Percentiles rank a stretch among this genome's conserved stretches.
phyloP scores from a whole-genome alignment of 768 basidiomycete genomes.

The Xanthoconium stramineum region DNA sequence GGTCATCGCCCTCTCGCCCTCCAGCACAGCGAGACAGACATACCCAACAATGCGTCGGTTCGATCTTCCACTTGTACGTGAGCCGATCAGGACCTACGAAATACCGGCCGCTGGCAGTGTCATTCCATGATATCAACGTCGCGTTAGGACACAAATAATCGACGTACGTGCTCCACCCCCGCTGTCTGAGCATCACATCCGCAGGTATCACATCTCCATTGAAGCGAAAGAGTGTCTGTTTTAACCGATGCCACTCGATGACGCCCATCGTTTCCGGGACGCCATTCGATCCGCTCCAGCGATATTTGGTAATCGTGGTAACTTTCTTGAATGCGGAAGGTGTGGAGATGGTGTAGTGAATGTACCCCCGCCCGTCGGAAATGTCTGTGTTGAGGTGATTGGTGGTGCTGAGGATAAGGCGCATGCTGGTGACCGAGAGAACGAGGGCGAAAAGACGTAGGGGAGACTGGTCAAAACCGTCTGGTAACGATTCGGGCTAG shows the following conservation, averaged over 20 bases:
- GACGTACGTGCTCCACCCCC: conserved; percentile 19
- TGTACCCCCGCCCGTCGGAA: conserved; percentile 15
- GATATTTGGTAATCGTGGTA: conserved; percentile 28
- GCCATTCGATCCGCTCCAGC: conserved; percentile 9
- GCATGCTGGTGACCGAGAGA: conserved; percentile 11
- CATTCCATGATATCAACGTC: background rate
- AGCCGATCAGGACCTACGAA: conserved; percentile 31
- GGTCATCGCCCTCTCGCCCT: background rate
- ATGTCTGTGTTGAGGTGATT: conserved; percentile 22
- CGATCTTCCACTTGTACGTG: conserved; percentile 34
- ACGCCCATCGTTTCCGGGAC: conserved; percentile 21
- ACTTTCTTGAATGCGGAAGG: conserved; percentile 8
- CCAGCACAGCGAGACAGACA: background rate
- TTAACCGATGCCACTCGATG: conserved; percentile 25
- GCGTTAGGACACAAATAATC: background rate
- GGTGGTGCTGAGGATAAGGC: conserved; percentile 19
- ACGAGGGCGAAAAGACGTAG: background rate
- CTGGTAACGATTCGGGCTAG: no score
- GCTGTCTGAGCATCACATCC: conserved; percentile 12
- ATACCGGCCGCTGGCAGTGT: conserved; percentile 25
- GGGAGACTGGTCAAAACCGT: no score
- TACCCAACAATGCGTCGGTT: conserved; percentile 25
- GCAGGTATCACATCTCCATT: conserved; percentile 10
- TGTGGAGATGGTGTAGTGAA: conserved; percentile 21
- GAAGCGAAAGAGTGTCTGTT: conserved; percentile 14